Base-by-base conservation (phyloP, 1,284 basidiomycete genomes). In the Ceratobasidium papillatum region DNA sequence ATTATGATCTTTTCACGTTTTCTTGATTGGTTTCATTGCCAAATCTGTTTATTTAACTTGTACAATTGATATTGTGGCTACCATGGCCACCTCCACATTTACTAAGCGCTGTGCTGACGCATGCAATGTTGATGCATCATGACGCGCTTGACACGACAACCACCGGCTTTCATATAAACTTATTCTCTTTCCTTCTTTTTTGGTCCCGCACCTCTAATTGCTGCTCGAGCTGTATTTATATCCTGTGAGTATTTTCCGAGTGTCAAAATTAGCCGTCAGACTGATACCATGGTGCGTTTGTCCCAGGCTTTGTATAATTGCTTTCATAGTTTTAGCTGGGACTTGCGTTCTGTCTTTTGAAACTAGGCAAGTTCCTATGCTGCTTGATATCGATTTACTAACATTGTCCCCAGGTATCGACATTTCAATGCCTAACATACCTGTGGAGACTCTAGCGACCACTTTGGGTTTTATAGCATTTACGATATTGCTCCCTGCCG, bases 391-490 rank as follows among this genome's bases (percentile, higher is more conserved):
- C 34, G 5, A 3, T 43, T 38, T 61, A 30, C 59, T 61, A 5
- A 61, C 38, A 41, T 22, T 45, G 36, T 43, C 9, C 2, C 12
- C 38, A 36, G 45, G 0, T 30, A 7, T 36, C 45, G 11, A 9
- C 51, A 68, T 68, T 49, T 34, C 65, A 25, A 51, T 54, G 19
- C 38, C 51, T 17, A 25, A 74, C 27, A 41, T 61, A 12, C 47
- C 59, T 7, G 25, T 51, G 19, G 71, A 61, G 25, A 52, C 59
- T 7, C 47, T 63, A 32, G 19, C 32, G n/a, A 43, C 51, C 3
- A 64, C 68, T 7, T 22, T 71, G 7, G 68, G 41, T 27, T 45
- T 56, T 9, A n/a, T 74, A 27, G 71, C 59, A 3, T 36, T 63
- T n/a, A 51, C 71, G n/a, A 54, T 74, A 1, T 5, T 74, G 2